phyloP scores from a whole-genome alignment of 495 filamentous ascomycete species.

The Coniosporium apollinis region DNA sequence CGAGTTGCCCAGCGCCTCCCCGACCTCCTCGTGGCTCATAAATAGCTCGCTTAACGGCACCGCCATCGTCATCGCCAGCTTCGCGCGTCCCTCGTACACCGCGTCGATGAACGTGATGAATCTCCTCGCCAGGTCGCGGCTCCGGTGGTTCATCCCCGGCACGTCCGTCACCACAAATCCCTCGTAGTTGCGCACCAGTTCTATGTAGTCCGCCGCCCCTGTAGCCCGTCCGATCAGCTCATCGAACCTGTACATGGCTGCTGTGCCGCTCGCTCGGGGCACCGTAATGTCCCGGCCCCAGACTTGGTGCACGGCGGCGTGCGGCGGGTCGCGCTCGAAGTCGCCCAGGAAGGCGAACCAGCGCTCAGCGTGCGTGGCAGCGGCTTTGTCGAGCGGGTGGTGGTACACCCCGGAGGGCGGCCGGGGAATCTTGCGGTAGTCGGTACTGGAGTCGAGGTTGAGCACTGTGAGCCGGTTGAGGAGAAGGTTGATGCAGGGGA shows the following conservation, averaged over 20 bases:
- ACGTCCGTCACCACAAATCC: constrained; percentile 84
- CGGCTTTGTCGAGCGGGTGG: constrained; percentile 65
- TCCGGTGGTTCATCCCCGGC: constrained; percentile 71
- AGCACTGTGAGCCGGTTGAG: constrained; percentile 70
- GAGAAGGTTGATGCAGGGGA: constrained; percentile 86
- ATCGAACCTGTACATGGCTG: constrained; percentile 77
- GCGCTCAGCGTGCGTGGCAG: constrained; percentile 65
- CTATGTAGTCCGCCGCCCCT: constrained; percentile 86
- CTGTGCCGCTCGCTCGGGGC: constrained; percentile 70
- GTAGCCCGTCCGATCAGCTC: constrained; percentile 78
- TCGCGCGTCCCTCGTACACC: constrained; percentile 73
- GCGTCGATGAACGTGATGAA: constrained; percentile 98
- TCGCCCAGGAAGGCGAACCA: constrained; percentile 94
- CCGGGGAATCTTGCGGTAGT: constrained; percentile 92
- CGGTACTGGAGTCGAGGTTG: constrained; percentile 86
- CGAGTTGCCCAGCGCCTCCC: constrained; percentile 30
- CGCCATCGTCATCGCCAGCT: constrained; percentile 79
- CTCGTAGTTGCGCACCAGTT: constrained; percentile 78
- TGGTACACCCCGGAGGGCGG: constrained; percentile 87
- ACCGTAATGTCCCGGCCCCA: constrained; percentile 88
- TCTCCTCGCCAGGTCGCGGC: constrained; percentile 75
- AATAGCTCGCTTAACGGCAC: constrained; percentile 76
- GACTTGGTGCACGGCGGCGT: constrained; percentile 60
- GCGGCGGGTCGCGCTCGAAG: constrained; percentile 57
- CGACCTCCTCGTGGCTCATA: constrained; percentile 63